A percentile compares a stretch with the other conserved stretches of the same genome.
Conservation (phyloP, 192 early-diverging fungal genomes). For the Backusella australiensis region DNA sequence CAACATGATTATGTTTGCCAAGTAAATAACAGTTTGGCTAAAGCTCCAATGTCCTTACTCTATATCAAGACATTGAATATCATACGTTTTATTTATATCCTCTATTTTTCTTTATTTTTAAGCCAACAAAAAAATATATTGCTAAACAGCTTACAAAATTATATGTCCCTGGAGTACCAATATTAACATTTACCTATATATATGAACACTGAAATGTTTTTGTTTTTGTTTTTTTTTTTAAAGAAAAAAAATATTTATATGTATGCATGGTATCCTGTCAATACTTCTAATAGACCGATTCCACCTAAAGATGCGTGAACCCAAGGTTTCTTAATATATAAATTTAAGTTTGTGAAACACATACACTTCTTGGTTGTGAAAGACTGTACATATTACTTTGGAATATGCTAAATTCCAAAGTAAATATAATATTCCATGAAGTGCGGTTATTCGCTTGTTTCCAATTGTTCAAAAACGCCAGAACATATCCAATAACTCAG, state of each 20-base stretch:
- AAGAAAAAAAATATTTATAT: not conserved
- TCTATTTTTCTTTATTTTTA: not conserved
- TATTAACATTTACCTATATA: not conserved
- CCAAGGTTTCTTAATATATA: not conserved
- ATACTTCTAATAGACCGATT: not conserved
- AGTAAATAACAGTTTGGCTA: not conserved
- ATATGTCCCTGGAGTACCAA: not conserved
- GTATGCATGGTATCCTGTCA: not conserved
- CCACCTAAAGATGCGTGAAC: not conserved
- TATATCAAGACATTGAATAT: not conserved
- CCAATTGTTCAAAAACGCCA: not conserved
- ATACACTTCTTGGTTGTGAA: not conserved
- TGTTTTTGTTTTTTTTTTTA: not conserved
- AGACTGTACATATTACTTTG: not conserved
- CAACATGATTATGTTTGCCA: no score
- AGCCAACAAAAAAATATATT: not conserved
- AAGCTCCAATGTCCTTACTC: not conserved
- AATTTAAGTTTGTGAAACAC: not conserved
- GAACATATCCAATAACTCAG: not conserved
- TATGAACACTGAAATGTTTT: not conserved
- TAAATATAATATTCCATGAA: not conserved
- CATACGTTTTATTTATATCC: not conserved
- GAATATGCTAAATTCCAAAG: not conserved
- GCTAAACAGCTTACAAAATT: not conserved
- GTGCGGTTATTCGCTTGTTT: not conserved